phyloP scores from a whole-genome alignment of 139 green algal genomes.

The Chlamydomonas sp. region DNA sequence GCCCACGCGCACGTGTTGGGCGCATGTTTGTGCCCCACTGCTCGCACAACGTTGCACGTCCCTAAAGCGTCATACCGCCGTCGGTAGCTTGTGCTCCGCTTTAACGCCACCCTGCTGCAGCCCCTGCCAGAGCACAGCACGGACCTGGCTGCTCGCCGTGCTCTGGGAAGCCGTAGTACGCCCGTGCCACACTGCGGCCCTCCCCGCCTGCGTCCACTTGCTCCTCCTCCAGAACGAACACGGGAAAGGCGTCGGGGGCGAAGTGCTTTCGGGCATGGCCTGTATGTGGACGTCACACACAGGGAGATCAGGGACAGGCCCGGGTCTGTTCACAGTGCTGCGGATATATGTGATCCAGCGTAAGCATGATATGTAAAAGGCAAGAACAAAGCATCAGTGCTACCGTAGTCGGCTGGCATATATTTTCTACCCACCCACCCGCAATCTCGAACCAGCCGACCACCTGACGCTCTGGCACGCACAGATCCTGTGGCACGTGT shows the following conservation, averaged over 20 bases:
- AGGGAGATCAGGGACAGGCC: too few species aligned
- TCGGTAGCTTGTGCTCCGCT: too few species aligned
- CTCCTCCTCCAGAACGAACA: conserved; percentile 67
- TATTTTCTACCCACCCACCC: neutral
- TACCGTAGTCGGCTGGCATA: neutral
- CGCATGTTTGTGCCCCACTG: too few species aligned
- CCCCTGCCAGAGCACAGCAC: too few species aligned
- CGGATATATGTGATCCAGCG: too few species aligned
- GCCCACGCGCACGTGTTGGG: too few species aligned
- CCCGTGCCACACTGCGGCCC: neutral
- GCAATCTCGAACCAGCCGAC: conserved; percentile 71
- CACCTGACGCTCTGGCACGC: conserved; percentile 50
- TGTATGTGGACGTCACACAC: neutral
- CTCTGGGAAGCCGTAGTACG: conserved; percentile 78
- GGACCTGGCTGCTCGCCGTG: conserved; percentile 15
- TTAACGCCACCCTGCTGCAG: too few species aligned
- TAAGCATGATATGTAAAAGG: too few species aligned
- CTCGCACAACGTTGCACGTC: too few species aligned
- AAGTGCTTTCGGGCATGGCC: conserved; percentile 18
- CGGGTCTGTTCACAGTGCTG: too few species aligned
- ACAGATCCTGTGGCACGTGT: conserved; percentile 17
- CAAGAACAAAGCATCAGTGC: too few species aligned
- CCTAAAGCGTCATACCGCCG: too few species aligned
- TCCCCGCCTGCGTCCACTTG: neutral
- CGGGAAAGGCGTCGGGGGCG: conserved; percentile 51